Conservation (phyloP, 164 flowering plant species). For the Warburgia ugandensis region DNA sequence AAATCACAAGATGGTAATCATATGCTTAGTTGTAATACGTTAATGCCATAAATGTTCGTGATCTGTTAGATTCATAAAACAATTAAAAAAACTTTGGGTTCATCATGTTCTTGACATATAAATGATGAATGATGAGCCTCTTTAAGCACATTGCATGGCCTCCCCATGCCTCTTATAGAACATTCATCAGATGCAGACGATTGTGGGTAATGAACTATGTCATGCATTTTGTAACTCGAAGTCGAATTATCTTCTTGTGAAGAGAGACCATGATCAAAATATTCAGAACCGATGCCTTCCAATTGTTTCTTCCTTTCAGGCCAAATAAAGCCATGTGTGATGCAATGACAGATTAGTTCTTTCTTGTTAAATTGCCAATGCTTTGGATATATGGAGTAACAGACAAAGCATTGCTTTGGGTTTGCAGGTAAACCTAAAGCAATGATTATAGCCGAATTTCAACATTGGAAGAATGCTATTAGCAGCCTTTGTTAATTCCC, state of each 20-base stretch:
- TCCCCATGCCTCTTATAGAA: neutral
- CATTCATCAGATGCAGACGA: neutral
- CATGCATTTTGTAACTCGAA: conserved; percentile 7
- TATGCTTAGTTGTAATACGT: too few species aligned
- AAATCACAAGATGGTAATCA: neutral
- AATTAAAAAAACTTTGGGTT: too few species aligned
- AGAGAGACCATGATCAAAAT: conserved; percentile 11
- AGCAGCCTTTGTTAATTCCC: conserved; percentile 6
- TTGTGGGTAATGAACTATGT: conserved; percentile 6
- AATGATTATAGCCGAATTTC: conserved; percentile 11
- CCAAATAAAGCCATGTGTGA: conserved; percentile 12
- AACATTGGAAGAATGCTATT: conserved; percentile 9
- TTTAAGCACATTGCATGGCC: neutral
- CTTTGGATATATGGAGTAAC: conserved; percentile 20
- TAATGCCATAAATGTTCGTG: too few species aligned
- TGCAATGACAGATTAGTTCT: conserved; percentile 14
- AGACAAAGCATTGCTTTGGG: conserved; percentile 16
- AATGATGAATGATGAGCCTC: neutral
- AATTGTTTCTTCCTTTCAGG: neutral
- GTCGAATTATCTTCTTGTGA: neutral
- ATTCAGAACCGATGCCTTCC: conserved; percentile 9
- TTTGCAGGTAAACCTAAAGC: conserved; percentile 14
- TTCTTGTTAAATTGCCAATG: conserved; percentile 5
- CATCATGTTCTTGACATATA: neutral
- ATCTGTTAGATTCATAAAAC: too few species aligned